These are phyloP conservation scores for Helianthus annuus DNA, from an alignment of 129 eudicot genomes.

Conservation along the genomic window HanXRQr2.0-SUNRISE NC_035437.2:147742918-147743417, in stretches of 20 bases:
- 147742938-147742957: constrained; percentile 80
- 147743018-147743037: constrained; percentile 76
- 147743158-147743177: neutral
- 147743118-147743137: neutral
- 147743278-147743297: neutral
- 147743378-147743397: constrained; percentile 88
- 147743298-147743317: neutral
- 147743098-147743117: neutral
- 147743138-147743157: neutral
- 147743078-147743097: constrained; percentile 2
- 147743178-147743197: neutral
- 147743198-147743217: neutral
- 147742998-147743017: constrained; percentile 81
- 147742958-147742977: constrained; percentile 91
- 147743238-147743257: neutral
- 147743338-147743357: constrained; percentile 31
- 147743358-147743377: constrained; percentile 77
- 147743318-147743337: constrained; percentile 4
- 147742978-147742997: constrained; percentile 84
- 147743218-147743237: neutral
- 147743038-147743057: neutral
- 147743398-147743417: constrained; percentile 94
- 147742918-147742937: constrained; percentile 51
- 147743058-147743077: neutral
- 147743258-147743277: neutral